A percentile compares a stretch with the other conserved stretches of the same genome.
These are phyloP conservation scores for Acanthamoeba polyphaga DNA, from an alignment of 208 protist species.

Conservation along the genomic window DNA sequence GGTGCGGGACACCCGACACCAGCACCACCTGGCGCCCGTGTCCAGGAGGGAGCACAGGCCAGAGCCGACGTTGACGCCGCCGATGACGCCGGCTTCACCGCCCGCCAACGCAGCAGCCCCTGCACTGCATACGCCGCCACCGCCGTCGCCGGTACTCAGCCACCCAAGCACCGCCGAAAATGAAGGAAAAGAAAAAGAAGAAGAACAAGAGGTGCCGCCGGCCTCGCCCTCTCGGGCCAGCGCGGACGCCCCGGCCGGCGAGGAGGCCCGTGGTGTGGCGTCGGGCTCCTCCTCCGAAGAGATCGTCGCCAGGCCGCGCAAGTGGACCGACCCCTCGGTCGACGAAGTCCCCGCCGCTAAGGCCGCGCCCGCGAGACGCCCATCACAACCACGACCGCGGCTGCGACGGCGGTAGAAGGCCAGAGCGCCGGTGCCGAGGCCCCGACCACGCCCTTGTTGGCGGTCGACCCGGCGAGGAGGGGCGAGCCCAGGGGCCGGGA, in stretches of 20 bases:
- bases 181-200: background rate
- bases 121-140: background rate
- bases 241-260: too few relatives aligned
- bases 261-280: too few relatives aligned
- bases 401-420: background rate
- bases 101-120: background rate
- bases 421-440: background rate
- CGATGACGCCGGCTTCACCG: background rate
- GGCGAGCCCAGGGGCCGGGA: background rate
- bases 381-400: background rate
- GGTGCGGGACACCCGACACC: background rate
- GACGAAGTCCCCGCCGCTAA: background rate
- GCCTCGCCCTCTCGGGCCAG: too few relatives aligned
- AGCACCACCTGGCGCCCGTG: too few relatives aligned
- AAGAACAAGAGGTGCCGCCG: too few relatives aligned
- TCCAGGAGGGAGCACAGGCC: background rate
- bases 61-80: background rate
- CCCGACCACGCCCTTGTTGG: background rate
- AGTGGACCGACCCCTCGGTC: background rate
- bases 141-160: background rate
- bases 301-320: background rate
- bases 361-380: background rate
- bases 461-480: background rate
- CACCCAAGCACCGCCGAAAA: background rate
- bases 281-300: background rate